Evolutionary conservation across 75 land plant species (phyloP).

Genomic region (Pinus albicaulis): DNA sequence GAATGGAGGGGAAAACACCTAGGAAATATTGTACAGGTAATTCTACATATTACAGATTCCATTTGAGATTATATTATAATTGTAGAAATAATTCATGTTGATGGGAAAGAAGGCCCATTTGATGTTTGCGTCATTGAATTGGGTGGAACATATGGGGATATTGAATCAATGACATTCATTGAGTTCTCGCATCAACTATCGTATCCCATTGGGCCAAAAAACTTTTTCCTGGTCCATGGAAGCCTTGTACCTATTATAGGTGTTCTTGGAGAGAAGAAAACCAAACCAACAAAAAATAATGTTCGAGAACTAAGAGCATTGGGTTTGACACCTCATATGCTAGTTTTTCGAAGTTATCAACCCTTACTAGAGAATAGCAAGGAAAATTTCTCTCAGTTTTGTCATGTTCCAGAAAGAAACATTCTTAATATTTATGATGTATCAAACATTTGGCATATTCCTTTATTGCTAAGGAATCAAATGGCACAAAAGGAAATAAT

Average conservation of each 20-base stretch:
- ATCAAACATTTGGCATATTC: too few species aligned
- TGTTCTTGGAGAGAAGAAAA: conserved; percentile 73
- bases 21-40: conserved; percentile 92
- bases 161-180: conserved; percentile 95
- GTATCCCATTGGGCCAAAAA: conserved; percentile 48
- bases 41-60: conserved; percentile 58
- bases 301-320: conserved; percentile 57
- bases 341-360: conserved; percentile 54
- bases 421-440: too few species aligned
- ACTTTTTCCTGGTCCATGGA: conserved; percentile 62
- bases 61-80: conserved; percentile 50
- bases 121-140: conserved; percentile 68
- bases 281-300: conserved; percentile 71
- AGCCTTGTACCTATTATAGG: conserved; percentile 67
- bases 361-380: too few species aligned
- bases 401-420: too few species aligned
- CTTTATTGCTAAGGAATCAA: too few species aligned
- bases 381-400: too few species aligned
- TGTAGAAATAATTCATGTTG: conserved; percentile 48
- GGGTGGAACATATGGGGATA: conserved; percentile 78
- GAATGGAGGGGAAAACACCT: conserved; percentile 86
- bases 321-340: conserved; percentile 59
- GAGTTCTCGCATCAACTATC: conserved; percentile 82
- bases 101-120: conserved; percentile 48
- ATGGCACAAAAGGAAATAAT: too few species aligned